Conservation (phyloP, 2,329 filamentous ascomycete genomes). For the Cytospora leucostoma region DNA sequence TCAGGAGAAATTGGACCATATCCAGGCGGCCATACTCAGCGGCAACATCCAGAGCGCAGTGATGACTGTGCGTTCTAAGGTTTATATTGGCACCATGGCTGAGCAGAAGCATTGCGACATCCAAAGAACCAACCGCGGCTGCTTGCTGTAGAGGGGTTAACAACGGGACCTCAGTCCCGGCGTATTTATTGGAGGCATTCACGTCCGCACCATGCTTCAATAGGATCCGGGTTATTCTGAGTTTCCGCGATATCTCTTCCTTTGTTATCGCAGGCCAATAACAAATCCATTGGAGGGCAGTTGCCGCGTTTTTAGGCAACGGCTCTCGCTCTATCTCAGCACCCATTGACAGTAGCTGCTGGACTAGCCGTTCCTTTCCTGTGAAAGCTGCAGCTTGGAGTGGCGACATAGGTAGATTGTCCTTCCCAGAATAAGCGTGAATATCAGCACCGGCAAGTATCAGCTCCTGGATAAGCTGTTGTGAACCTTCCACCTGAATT, state of each 20-base stretch:
- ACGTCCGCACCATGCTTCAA: background rate
- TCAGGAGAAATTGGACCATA: constrained; percentile 17
- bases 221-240: background rate
- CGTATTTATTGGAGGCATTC: background rate
- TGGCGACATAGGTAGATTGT: too few relatives aligned
- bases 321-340: background rate
- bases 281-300: constrained; percentile 3
- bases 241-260: background rate
- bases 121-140: background rate
- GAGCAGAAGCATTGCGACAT: background rate
- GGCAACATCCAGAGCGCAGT: constrained; percentile 6
- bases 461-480: constrained; percentile 2
- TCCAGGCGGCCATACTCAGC: background rate
- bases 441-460: background rate
- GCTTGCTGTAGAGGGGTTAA: background rate
- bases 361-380: background rate
- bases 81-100: background rate
- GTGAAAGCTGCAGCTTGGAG: constrained; percentile 3
- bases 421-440: background rate
- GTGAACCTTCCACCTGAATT: background rate
- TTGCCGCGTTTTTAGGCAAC: rapidly evolving
- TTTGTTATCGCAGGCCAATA: background rate
- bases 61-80: too few relatives aligned
- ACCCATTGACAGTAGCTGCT: background rate
- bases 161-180: too few relatives aligned